phyloP scores from a whole-genome alignment of 2,329 filamentous ascomycete species.

The Sporothrix humicola region DNA sequence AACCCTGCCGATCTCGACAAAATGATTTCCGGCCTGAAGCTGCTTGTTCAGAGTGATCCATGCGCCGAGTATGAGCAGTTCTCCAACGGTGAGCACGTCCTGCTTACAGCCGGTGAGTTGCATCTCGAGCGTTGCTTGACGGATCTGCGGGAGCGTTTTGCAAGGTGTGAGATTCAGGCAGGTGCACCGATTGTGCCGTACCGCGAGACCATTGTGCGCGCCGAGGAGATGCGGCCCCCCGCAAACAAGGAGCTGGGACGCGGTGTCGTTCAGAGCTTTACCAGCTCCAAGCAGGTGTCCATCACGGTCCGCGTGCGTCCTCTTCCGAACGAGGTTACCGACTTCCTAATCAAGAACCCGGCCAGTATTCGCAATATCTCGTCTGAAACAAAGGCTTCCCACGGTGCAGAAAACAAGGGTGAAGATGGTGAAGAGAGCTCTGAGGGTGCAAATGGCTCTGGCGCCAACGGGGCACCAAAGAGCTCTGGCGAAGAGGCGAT shows the following conservation, averaged over 20 bases:
- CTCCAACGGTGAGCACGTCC: conserved; percentile 89
- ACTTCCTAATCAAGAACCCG: conserved; percentile 82
- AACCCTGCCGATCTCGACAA: conserved; percentile 91
- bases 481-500: conserved; percentile 41
- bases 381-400: conserved; percentile 43
- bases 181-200: conserved; percentile 96
- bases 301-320: conserved; percentile 79
- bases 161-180: conserved; percentile 91
- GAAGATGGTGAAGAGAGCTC: background rate
- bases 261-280: conserved; percentile 76
- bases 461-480: conserved; percentile 32
- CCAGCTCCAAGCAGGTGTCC: conserved; percentile 84
- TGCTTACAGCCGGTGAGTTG: conserved; percentile 90
- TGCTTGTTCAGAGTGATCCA: conserved; percentile 93
- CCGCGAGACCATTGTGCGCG: conserved; percentile 85
- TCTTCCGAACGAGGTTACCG: conserved; percentile 76
- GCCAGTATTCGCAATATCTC: conserved; percentile 66
- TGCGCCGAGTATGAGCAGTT: conserved; percentile 96
- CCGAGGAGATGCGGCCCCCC: conserved; percentile 89
- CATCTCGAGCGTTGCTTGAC: conserved; percentile 94
- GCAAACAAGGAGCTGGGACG: conserved; percentile 85
- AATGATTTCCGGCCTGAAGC: conserved; percentile 85
- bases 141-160: conserved; percentile 90
- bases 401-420: background rate
- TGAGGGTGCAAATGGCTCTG: conserved; percentile 51